phyloP scores from a whole-genome alignment of 768 basidiomycete species.

The Piloderma croceum region DNA sequence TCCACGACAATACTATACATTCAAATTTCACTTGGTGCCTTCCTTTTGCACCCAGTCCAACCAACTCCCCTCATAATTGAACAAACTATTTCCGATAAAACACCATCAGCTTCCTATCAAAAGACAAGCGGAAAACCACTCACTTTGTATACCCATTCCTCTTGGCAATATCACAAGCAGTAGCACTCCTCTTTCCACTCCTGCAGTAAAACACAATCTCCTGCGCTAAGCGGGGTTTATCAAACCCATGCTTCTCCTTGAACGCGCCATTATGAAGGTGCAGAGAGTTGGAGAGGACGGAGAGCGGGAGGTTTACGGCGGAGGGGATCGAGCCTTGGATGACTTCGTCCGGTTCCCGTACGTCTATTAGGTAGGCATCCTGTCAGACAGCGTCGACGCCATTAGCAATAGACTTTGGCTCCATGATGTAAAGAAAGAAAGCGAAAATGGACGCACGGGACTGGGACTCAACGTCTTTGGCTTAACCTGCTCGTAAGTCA shows the following conservation, averaged over 20 bases:
- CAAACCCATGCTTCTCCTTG: conserved; percentile 60
- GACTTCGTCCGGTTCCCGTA: conserved; percentile 91
- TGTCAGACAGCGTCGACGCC: no score
- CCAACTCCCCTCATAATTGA: conserved; percentile 87
- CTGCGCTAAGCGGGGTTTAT: conserved; percentile 64
- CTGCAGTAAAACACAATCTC: conserved; percentile 88
- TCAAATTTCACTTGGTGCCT: conserved; percentile 17
- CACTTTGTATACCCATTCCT: conserved; percentile 80
- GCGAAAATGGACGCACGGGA: conserved; percentile 35
- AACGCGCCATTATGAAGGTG: conserved; percentile 52
- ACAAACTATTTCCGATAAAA: conserved; percentile 31
- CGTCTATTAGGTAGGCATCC: conserved; percentile 77
- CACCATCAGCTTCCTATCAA: neutral
- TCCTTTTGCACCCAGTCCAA: conserved; percentile 71
- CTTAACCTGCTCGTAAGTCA: conserved; percentile 80
- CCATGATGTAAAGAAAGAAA: conserved; percentile 5
- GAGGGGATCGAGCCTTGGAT: conserved; percentile 91
- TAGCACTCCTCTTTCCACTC: conserved; percentile 77
- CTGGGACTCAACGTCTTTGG: conserved; percentile 73
- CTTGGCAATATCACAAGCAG: conserved; percentile 77
- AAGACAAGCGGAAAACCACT: conserved; percentile 21
- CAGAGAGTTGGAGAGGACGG: conserved; percentile 64
- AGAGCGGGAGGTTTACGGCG: conserved; percentile 83
- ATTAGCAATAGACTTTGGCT: conserved; percentile 9
- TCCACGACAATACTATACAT: neutral